Percentiles rank a stretch among this genome's conserved stretches.
These are phyloP conservation scores for Alternaria ventricosa DNA, from an alignment of 2,329 filamentous ascomycete species.

Conservation along the genomic window DNA sequence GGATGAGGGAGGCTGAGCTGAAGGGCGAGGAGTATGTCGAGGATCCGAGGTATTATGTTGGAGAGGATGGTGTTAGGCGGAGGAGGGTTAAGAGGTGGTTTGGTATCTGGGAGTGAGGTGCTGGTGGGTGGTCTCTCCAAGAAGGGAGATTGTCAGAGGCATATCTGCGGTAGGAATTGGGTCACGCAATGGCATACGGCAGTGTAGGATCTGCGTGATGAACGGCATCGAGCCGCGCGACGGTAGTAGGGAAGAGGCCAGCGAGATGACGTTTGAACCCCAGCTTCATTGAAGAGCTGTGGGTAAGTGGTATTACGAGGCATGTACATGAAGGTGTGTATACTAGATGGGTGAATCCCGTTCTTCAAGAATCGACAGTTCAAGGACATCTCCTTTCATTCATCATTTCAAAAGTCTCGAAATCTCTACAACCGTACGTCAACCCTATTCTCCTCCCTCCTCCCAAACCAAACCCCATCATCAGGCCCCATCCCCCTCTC, in stretches of 20 bases:
- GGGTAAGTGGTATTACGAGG: neutral
- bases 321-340: conserved; percentile 6
- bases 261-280: neutral
- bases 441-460: conserved; percentile 5
- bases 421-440: neutral
- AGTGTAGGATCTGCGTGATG: neutral
- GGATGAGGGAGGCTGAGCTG: conserved; percentile 45
- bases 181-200: neutral
- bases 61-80: conserved; percentile 51
- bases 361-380: neutral
- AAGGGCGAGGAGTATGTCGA: conserved; percentile 45
- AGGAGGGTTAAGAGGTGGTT: conserved; percentile 79
- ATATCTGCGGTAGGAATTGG: neutral
- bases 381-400: neutral
- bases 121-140: neutral
- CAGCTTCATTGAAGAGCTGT: neutral
- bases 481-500: conserved; percentile 55
- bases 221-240: neutral
- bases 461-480: conserved; percentile 57
- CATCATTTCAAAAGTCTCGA: neutral
- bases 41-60: conserved; percentile 47
- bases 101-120: conserved; percentile 69
- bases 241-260: neutral
- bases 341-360: neutral
- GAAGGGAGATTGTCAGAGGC: neutral